phyloP scores from a whole-genome alignment of 345 rosid genomes.

The Salix udensis region DNA sequence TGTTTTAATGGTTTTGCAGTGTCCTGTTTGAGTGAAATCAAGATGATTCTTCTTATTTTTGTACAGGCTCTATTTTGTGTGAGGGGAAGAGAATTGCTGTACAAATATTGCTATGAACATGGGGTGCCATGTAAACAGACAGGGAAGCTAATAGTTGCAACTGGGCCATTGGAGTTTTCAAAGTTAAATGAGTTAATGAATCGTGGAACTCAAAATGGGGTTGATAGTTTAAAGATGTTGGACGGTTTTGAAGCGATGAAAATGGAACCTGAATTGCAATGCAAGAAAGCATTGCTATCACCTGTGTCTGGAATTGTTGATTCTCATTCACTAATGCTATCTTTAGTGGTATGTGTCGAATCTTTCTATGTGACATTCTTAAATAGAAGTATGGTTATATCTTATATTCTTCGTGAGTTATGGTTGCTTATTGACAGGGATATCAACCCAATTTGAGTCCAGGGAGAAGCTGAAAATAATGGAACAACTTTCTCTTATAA shows the following conservation, averaged over 20 bases:
- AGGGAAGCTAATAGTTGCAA: conserved; percentile 87
- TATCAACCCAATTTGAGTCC: conserved; percentile 28
- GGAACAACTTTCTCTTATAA: conserved; percentile 71
- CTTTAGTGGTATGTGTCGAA: conserved; percentile 54
- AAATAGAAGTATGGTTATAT: not conserved
- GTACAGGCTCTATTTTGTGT: conserved; percentile 54
- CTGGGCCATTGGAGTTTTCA: conserved; percentile 55
- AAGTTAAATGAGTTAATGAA: conserved; percentile 52
- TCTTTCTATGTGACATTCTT: too few species aligned
- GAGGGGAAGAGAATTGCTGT: conserved; percentile 71
- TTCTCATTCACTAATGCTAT: conserved; percentile 76
- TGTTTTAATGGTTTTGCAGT: too few species aligned
- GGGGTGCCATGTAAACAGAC: conserved; percentile 53
- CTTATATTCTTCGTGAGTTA: conserved; percentile 16
- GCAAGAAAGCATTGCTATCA: conserved; percentile 74
- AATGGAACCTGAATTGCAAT: conserved; percentile 75
- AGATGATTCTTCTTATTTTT: too few species aligned
- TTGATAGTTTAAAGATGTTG: conserved; percentile 53
- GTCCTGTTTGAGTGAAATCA: too few species aligned
- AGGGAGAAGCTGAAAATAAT: conserved; percentile 82
- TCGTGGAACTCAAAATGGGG: conserved; percentile 58
- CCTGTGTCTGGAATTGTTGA: conserved; percentile 79
- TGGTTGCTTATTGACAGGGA: conserved; percentile 31
- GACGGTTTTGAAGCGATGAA: conserved; percentile 71
- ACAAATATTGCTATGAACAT: conserved; percentile 55